Evolutionary conservation across 495 filamentous ascomycete species (phyloP).

Genomic region (Annulohypoxylon bovei): DNA sequence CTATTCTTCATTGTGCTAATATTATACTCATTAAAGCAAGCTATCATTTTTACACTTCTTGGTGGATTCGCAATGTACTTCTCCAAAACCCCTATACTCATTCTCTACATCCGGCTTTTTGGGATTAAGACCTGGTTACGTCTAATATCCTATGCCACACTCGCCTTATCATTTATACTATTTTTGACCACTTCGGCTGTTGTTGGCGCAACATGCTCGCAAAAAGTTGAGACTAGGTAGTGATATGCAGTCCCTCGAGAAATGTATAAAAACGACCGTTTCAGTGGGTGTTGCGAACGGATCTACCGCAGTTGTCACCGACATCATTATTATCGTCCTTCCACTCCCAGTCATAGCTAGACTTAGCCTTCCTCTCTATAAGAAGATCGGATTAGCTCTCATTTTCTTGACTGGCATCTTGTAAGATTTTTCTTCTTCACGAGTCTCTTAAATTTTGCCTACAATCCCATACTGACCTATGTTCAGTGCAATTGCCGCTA

Average conservation of each 20-base stretch:
- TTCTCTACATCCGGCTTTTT: slow-evolving; percentile 22
- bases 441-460: not conserved
- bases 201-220: not conserved
- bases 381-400: slow-evolving; percentile 49
- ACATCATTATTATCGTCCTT: slow-evolving; percentile 55
- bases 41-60: not conserved
- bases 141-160: slow-evolving; percentile 4
- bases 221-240: not conserved
- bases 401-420: slow-evolving; percentile 54
- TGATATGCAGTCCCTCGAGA: not conserved
- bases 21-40: not conserved
- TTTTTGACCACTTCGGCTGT: not conserved
- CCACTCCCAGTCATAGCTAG: slow-evolving; percentile 51
- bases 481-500: slow-evolving; percentile 13
- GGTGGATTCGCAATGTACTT: not conserved
- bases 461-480: slow-evolving; percentile 10
- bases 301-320: slow-evolving; percentile 50
- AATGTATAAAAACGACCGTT: not conserved
- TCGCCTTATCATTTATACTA: not conserved
- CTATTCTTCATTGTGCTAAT: not conserved
- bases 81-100: slow-evolving; percentile 25
- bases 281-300: not conserved
- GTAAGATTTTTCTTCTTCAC: slow-evolving; percentile 37
- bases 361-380: slow-evolving; percentile 47
- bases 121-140: slow-evolving; percentile 12